Percentiles rank a stretch among this genome's conserved stretches.
phyloP scores from a whole-genome alignment of 83 land plant genomes.

The Thuja plicata region DNA sequence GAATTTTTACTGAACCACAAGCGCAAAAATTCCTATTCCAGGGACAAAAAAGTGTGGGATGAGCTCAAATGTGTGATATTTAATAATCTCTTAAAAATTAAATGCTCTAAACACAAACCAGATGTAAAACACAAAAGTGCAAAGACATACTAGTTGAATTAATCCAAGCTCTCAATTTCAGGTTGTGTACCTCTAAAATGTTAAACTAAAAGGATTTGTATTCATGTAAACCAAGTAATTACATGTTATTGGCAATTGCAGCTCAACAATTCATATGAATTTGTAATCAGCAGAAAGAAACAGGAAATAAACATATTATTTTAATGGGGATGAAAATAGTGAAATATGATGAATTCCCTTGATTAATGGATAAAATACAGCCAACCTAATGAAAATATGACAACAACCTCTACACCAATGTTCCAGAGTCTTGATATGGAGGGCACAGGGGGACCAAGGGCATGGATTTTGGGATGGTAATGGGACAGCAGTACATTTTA shows the following conservation, averaged over 20 bases:
- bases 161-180: too few relatives aligned
- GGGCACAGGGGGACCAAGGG: too few relatives aligned
- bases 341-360: background rate
- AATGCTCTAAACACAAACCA: background rate
- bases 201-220: background rate
- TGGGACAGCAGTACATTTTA: too few relatives aligned
- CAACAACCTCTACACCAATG: background rate
- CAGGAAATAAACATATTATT: background rate
- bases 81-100: background rate
- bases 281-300: too few relatives aligned
- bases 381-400: background rate
- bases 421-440: background rate
- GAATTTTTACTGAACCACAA: conserved; percentile 91
- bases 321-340: background rate
- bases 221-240: background rate
- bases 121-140: background rate
- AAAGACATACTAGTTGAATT: too few relatives aligned
- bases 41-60: background rate
- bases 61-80: background rate
- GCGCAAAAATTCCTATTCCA: conserved; percentile 82
- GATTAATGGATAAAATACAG: background rate
- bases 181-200: too few relatives aligned
- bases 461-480: too few relatives aligned
- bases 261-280: too few relatives aligned
- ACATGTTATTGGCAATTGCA: background rate